These are phyloP conservation scores for Ceratocystiopsis brevicomis DNA, from an alignment of 2,329 filamentous ascomycete genomes.

Conservation along the genomic window DNA sequence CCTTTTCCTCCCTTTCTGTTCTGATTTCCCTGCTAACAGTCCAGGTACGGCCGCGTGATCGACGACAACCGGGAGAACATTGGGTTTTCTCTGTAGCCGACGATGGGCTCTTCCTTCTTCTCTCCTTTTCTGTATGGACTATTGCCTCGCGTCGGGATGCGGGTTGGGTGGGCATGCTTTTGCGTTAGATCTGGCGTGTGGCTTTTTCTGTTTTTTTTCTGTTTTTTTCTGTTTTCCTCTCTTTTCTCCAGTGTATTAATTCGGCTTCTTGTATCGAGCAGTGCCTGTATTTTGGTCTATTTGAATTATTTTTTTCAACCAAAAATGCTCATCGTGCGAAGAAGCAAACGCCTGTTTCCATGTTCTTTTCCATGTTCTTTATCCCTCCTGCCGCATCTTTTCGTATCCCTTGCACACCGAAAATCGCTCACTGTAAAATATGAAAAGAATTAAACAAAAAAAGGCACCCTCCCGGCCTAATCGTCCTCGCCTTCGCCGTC, in stretches of 20 bases:
- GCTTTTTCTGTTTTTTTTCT: background rate
- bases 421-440: background rate
- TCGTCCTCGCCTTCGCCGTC: background rate
- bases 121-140: background rate
- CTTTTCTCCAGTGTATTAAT: background rate
- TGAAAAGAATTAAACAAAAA: background rate
- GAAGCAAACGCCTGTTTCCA: background rate
- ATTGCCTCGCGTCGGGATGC: too few relatives aligned
- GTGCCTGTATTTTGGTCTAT: background rate
- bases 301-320: background rate
- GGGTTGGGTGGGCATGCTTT: background rate
- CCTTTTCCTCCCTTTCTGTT: background rate
- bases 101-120: background rate
- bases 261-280: background rate
- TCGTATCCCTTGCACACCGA: background rate
- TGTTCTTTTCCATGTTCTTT: background rate
- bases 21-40: background rate
- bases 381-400: background rate
- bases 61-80: conserved; percentile 42
- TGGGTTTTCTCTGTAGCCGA: conserved; percentile 25
- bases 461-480: conserved; percentile 2
- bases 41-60: conserved; percentile 43
- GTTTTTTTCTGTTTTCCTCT: background rate
- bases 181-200: background rate
- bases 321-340: background rate